A percentile compares a stretch with the other conserved stretches of the same genome.
These are phyloP conservation scores for Lanmaoa rubissima DNA, from an alignment of 768 basidiomycete species.

Conservation along the genomic window DNA sequence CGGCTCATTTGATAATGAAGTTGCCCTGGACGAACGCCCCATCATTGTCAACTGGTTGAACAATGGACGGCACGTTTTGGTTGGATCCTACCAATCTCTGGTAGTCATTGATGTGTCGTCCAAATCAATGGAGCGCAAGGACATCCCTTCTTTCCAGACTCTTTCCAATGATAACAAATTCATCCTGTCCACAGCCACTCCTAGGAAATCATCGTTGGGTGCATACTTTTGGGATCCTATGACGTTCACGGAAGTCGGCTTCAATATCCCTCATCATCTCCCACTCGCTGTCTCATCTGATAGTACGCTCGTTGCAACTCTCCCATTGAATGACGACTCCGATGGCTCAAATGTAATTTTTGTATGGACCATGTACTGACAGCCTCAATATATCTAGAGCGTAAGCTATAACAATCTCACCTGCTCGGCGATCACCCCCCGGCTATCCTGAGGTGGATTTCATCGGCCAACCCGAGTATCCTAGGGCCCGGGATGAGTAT, in stretches of 20 bases:
- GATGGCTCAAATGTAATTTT: background rate
- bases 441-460: background rate
- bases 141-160: background rate
- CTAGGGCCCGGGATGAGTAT: no score
- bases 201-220: background rate
- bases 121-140: background rate
- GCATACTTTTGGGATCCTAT: slow-evolving; percentile 3
- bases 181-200: background rate
- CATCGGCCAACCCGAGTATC: background rate
- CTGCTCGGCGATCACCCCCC: background rate
- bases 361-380: background rate
- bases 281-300: background rate
- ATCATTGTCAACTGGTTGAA: background rate
- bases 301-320: background rate
- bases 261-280: background rate
- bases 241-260: background rate
- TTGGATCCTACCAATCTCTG: background rate
- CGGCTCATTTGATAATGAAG: background rate
- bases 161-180: background rate
- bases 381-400: no score
- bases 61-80: background rate
- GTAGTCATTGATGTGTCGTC: background rate
- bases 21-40: background rate
- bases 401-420: background rate
- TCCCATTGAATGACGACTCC: background rate